Conservation (phyloP, 352 stramenopile species). For the Globisporangium middletonii region DNA sequence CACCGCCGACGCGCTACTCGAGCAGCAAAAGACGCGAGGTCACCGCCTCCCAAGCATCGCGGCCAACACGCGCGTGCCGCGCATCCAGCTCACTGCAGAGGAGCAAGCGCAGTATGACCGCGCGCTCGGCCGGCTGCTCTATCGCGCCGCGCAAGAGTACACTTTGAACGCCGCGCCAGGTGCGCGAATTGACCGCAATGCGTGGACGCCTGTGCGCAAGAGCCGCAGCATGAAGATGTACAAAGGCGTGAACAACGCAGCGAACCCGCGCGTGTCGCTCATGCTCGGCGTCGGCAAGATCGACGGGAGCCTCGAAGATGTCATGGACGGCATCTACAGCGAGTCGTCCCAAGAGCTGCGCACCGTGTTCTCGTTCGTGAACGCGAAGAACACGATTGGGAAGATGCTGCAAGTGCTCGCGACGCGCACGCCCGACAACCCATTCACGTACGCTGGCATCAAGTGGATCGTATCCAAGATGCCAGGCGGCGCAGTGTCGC, state of each 20-base stretch:
- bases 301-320: slow-evolving; percentile 32
- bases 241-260: slow-evolving; percentile 36
- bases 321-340: slow-evolving; percentile 37
- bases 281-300: slow-evolving; percentile 28
- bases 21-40: background rate
- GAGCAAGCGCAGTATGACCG: slow-evolving; percentile 28
- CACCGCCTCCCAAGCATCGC: slow-evolving; percentile 21
- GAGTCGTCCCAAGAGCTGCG: slow-evolving; percentile 37
- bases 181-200: slow-evolving; percentile 12
- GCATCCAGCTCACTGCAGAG: slow-evolving; percentile 12
- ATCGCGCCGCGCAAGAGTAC: slow-evolving; percentile 27
- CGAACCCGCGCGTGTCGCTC: slow-evolving; percentile 22
- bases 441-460: slow-evolving; percentile 35
- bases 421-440: slow-evolving; percentile 20
- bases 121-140: slow-evolving; percentile 17
- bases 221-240: slow-evolving; percentile 36
- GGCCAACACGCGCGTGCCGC: background rate
- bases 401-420: slow-evolving; percentile 30
- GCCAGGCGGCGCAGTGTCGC: slow-evolving; percentile 17
- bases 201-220: slow-evolving; percentile 35
- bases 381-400: slow-evolving; percentile 24
- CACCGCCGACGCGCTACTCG: background rate
- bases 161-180: background rate
- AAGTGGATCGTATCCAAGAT: slow-evolving; percentile 33
- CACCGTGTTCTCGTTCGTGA: slow-evolving; percentile 29